Evolutionary conservation across 768 basidiomycete species (phyloP).

Genomic region (Naganishia randhawae): DNA sequence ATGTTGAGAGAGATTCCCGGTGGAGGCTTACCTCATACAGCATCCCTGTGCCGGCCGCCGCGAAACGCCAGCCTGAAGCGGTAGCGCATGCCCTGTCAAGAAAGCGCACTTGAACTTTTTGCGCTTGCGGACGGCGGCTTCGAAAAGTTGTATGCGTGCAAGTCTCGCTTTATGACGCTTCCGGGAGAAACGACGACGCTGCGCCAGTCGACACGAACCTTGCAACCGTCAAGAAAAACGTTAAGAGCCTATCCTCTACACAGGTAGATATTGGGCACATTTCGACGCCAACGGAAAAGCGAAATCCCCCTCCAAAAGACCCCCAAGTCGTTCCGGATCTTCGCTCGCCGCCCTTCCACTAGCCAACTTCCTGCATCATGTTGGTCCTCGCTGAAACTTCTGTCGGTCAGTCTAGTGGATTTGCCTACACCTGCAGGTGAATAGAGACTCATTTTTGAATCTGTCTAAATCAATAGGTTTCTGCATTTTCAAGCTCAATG

Average conservation of each 20-base stretch:
- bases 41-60: no score
- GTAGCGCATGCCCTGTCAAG: not conserved
- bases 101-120: conserved; percentile 20
- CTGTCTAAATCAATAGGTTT: conserved; percentile 55
- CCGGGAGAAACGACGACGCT: not conserved
- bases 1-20: conserved; percentile 5
- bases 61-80: not conserved
- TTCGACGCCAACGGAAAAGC: not conserved
- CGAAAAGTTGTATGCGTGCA: not conserved
- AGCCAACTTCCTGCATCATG: conserved; percentile 56
- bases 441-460: not conserved
- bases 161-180: conserved; percentile 3
- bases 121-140: conserved; percentile 7
- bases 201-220: not conserved
- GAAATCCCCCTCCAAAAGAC: not conserved
- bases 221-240: conserved; percentile 2
- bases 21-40: conserved; percentile 8
- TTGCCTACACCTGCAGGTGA: not conserved
- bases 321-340: not conserved
- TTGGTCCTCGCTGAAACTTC: conserved; percentile 83
- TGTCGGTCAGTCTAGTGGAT: conserved; percentile 33
- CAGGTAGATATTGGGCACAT: not conserved
- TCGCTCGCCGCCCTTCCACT: not conserved
- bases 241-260: not conserved
- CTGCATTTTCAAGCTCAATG: conserved; percentile 93